Conservation (phyloP, 306 rosid genomes). For the Gastrolobium villosum region DNA sequence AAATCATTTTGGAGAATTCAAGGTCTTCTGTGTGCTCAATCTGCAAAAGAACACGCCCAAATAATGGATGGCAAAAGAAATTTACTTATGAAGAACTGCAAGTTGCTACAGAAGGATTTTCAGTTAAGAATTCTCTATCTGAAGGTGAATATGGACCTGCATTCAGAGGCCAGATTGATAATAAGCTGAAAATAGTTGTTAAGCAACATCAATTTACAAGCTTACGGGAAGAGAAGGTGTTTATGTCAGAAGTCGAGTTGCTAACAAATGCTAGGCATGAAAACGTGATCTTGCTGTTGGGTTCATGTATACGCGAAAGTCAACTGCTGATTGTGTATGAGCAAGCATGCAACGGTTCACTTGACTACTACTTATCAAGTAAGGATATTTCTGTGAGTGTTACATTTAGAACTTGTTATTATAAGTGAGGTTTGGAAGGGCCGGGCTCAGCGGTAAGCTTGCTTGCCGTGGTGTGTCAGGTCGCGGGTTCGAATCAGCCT, state of each 20-base stretch:
- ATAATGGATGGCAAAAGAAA: conserved; percentile 54
- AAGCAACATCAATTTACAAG: conserved; percentile 68
- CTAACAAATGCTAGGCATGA: conserved; percentile 73
- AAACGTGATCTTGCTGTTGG: conserved; percentile 77
- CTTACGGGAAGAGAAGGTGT: conserved; percentile 64
- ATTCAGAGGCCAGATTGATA: conserved; percentile 62
- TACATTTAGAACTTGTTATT: conserved; percentile 21
- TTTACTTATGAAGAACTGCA: conserved; percentile 68
- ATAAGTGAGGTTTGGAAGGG: not conserved
- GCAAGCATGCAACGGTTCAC: conserved; percentile 76
- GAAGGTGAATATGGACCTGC: conserved; percentile 69
- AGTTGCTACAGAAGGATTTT: conserved; percentile 72
- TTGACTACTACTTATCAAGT: conserved; percentile 76
- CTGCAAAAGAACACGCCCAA: conserved; percentile 64
- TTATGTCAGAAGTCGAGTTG: conserved; percentile 65
- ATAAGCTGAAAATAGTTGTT: conserved; percentile 66
- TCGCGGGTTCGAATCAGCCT: too few relatives aligned
- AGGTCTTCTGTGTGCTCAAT: conserved; percentile 56
- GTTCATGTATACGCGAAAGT: conserved; percentile 67
- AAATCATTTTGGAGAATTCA: conserved; percentile 40
- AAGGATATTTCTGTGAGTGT: conserved; percentile 42
- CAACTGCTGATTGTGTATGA: conserved; percentile 71
- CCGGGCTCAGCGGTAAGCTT: too few relatives aligned
- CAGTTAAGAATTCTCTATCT: conserved; percentile 60
- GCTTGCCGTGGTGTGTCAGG: too few relatives aligned